Base-by-base conservation (phyloP, 1,284 basidiomycete genomes). In the Puccinia triticina region DNA sequence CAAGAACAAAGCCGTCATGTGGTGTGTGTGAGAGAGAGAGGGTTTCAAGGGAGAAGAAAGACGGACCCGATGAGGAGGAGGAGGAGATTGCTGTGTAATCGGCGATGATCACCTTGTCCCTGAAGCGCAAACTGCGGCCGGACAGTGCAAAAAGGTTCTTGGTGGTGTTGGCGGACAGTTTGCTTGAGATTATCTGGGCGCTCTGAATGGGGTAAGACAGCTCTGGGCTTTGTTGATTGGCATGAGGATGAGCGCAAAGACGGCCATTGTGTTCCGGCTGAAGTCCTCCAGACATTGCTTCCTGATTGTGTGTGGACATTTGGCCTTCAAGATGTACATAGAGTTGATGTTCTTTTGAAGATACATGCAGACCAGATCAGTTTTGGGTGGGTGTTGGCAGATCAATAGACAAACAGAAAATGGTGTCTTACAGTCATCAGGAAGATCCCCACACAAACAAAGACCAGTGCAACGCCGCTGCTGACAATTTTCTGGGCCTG, bases 281-380 rank as follows among this genome's bases (percentile, higher is more conserved):
- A 71, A 48, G 46, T 3, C 4, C 23, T 71, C 11, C 1, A 43
- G 67, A 14, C 40, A 71, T 2, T 43, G 46, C 23, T 50, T 71
- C 40, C 67, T 21, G 29, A 71, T 71, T 2, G 40, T n/a, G 11
- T 71, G 26, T 11, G 67, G 67, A 11, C 14, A 37, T 48, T 16
- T 71, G 18, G 46, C 67, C 14, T 46, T 71, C 34, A 50, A 26
- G n/a, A 71, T 71, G 16, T 71, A 71, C 12, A 71, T 71, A 23
- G 67, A 43, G n/a, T 71, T 71, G 67, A 71, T 21, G 67, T n/a
- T 23, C 67, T 71, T n/a, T n/a, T n/a, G n/a, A n/a, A n/a, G n/a
- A n/a, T n/a, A n/a, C n/a, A n/a, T n/a, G n/a, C n/a, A n/a, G n/a
- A n/a, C n/a, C n/a, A n/a, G n/a, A n/a, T n/a, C n/a, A n/a, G n/a